Evolutionary conservation across 345 rosid genomes (phyloP).

Genomic region (Lepidium sativum): DNA sequence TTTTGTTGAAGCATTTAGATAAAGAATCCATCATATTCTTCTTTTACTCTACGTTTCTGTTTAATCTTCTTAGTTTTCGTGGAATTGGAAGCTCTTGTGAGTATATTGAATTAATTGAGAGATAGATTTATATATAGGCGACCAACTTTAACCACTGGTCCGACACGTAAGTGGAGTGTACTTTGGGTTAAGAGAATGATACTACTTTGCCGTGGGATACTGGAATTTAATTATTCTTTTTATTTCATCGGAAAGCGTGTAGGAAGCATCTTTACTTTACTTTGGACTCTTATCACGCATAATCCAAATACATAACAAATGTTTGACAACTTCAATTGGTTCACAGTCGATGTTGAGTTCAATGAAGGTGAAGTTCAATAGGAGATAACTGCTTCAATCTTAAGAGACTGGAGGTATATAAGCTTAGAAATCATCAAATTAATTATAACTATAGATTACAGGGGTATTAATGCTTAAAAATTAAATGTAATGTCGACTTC

Average conservation of each 20-base stretch:
- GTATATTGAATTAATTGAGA: neutral
- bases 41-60: too few relatives aligned
- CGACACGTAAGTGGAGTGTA: conserved; percentile 15
- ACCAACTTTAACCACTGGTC: neutral
- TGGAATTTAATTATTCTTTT: neutral
- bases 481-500: too few relatives aligned
- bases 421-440: too few relatives aligned
- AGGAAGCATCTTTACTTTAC: neutral
- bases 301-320: neutral
- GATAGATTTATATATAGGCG: conserved; percentile 13
- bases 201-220: conserved; percentile 15
- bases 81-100: neutral
- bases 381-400: neutral
- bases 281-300: neutral
- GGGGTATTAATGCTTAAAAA: too few relatives aligned
- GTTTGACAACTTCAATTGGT: neutral
- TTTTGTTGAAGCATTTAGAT: conserved; percentile 22
- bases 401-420: neutral
- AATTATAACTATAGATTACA: too few relatives aligned
- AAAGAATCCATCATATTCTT: conserved; percentile 18
- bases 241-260: neutral
- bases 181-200: conserved; percentile 19
- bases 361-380: neutral
- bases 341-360: neutral
- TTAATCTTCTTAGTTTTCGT: too few relatives aligned